Conservation (phyloP, 768 basidiomycete species). For the Psilocybe cyanescens region DNA sequence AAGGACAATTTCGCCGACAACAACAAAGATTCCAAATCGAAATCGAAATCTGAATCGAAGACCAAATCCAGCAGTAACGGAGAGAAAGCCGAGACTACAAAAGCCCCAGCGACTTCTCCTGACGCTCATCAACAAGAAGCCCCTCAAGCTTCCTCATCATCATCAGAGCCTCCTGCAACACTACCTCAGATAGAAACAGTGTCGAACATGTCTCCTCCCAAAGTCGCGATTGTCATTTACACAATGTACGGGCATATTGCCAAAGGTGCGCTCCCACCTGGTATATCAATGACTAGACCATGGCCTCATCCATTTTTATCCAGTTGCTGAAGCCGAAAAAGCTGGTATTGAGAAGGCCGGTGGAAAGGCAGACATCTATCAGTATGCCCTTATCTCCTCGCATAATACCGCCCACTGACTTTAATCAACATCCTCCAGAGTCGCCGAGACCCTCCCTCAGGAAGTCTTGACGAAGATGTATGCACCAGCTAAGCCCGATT, state of each 20-base stretch:
- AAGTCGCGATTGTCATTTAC: slow-evolving; percentile 73
- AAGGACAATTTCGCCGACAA: slow-evolving; percentile 36
- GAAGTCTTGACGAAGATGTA: slow-evolving; percentile 74
- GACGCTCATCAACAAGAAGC: neutral
- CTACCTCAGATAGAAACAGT: slow-evolving; percentile 14
- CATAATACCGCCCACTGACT: neutral
- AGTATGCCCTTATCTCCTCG: slow-evolving; percentile 41
- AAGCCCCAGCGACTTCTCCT: slow-evolving; percentile 17
- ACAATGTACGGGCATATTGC: slow-evolving; percentile 67
- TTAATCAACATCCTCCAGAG: slow-evolving; percentile 39
- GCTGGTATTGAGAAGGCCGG: slow-evolving; percentile 53
- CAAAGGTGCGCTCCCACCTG: slow-evolving; percentile 23
- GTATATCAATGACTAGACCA: neutral
- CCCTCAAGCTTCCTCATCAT: neutral
- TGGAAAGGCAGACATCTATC: slow-evolving; percentile 54
- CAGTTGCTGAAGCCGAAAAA: slow-evolving; percentile 68
- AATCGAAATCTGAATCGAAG: slow-evolving; percentile 7
- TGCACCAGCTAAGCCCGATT: slow-evolving; percentile 70
- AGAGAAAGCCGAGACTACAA: slow-evolving; percentile 29
- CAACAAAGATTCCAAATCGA: slow-evolving; percentile 5
- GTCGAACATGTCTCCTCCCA: slow-evolving; percentile 49
- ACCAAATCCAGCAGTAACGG: slow-evolving; percentile 18
- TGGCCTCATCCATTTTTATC: neutral
- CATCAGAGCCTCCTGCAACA: slow-evolving; percentile 13
- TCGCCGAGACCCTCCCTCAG: slow-evolving; percentile 74